phyloP scores from a whole-genome alignment of 129 eudicot genomes.

The Deinandra increscens region DNA sequence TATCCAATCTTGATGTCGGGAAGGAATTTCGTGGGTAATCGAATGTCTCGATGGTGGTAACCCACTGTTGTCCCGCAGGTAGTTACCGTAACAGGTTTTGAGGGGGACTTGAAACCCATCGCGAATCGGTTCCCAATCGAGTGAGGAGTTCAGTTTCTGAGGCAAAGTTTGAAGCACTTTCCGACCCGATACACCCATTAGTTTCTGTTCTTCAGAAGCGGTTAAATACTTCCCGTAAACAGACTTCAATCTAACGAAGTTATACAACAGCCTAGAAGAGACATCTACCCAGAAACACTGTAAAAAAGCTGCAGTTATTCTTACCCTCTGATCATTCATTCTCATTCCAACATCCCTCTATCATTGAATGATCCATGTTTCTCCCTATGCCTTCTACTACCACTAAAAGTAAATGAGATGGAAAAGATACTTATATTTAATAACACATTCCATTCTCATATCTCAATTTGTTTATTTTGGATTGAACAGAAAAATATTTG shows the following conservation, averaged over 20 bases:
- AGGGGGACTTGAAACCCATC: constrained; percentile 47
- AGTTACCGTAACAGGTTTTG: constrained; percentile 58
- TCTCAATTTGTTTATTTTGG: too few species aligned
- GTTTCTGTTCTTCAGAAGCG: constrained; percentile 47
- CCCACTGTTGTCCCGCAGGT: constrained; percentile 53
- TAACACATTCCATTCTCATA: too few species aligned
- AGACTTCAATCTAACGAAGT: constrained; percentile 47
- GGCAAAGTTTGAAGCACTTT: constrained; percentile 49
- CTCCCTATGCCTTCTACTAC: too few species aligned
- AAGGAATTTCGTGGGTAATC: constrained; percentile 60
- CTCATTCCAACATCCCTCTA: too few species aligned
- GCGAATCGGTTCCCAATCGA: constrained; percentile 65
- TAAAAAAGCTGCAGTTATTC: too few species aligned
- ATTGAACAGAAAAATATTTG: too few species aligned
- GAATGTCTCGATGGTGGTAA: constrained; percentile 72
- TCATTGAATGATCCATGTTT: too few species aligned
- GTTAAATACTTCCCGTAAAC: constrained; percentile 50
- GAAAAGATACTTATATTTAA: too few species aligned
- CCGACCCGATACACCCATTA: constrained; percentile 49
- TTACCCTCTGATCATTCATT: too few species aligned
- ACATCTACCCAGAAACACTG: too few species aligned
- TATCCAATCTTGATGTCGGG: constrained; percentile 51
- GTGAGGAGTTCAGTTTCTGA: constrained; percentile 40
- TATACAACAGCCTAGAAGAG: too few species aligned
- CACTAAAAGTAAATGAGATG: too few species aligned